Conservation (phyloP, 768 basidiomycete species). For the Saitozyma sp. region DNA sequence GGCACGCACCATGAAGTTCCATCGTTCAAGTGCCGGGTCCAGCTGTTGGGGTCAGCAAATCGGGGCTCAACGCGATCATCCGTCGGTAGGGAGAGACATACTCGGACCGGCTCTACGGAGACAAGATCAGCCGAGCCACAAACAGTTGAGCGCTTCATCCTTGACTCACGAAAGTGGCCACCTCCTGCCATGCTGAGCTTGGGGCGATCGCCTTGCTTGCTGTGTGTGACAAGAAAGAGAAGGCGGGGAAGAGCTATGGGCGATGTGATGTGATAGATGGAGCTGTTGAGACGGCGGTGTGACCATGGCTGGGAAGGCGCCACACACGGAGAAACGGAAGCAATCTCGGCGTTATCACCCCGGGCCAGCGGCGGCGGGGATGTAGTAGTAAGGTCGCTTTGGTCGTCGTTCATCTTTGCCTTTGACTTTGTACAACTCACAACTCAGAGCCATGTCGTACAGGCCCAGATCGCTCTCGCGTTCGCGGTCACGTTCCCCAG, state of each 20-base stretch:
- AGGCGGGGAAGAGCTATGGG: not conserved
- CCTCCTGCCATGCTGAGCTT: conserved; percentile 11
- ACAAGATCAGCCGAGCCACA: no score
- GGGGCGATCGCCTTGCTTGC: not conserved
- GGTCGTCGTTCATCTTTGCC: no score
- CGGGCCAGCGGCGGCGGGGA: no score
- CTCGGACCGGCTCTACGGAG: conserved; percentile 20
- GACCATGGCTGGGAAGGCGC: no score
- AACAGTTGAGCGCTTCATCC: not conserved
- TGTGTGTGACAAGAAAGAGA: no score
- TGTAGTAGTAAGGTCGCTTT: no score
- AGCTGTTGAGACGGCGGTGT: not conserved
- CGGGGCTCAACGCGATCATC: no score
- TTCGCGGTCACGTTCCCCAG: conserved; percentile 3
- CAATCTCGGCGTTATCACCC: not conserved
- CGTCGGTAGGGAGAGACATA: not conserved
- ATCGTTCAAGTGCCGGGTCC: conserved; percentile 63
- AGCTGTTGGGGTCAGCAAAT: conserved; percentile 56
- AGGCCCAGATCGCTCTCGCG: conserved; percentile 23
- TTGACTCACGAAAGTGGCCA: conserved; percentile 24
- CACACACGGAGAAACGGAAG: not conserved
- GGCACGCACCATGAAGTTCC: conserved; percentile 61
- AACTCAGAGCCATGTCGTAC: conserved; percentile 20
- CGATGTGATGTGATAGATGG: not conserved
- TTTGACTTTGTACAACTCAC: no score